A percentile compares a stretch with the other conserved stretches of the same genome.
Conservation (phyloP, 805 yeast genomes). For the Yarrowia yakushimensis region DNA sequence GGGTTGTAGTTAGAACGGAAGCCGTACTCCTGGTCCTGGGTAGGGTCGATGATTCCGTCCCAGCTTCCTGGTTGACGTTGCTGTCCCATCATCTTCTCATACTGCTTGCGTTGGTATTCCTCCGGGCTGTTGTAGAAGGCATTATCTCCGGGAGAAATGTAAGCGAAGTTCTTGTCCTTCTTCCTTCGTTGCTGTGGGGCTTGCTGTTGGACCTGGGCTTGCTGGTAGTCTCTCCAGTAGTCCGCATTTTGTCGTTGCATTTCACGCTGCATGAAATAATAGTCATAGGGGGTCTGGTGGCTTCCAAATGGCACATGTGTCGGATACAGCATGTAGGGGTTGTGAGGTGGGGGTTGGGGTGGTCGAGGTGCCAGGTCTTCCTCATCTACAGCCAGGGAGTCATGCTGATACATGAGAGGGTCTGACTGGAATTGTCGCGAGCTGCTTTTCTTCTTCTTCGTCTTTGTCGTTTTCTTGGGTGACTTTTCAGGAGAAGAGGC, state of each 20-base stretch:
- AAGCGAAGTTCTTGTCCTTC: constrained; percentile 6
- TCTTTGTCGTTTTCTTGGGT: background rate
- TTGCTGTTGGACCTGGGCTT: background rate
- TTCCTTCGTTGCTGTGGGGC: background rate
- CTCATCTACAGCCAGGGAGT: constrained; percentile 2
- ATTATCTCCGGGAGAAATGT: constrained; percentile 18
- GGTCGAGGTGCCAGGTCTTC: background rate
- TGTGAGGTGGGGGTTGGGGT: constrained; percentile 15
- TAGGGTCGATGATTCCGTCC: constrained; percentile 22
- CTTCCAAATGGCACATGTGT: constrained; percentile 11
- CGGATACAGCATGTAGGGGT: constrained; percentile 7
- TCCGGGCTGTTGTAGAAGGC: constrained; percentile 12
- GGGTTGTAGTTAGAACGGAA: constrained; percentile 7
- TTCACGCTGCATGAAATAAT: constrained; percentile 2
- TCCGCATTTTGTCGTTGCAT: background rate
- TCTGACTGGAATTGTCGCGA: constrained; percentile 9
- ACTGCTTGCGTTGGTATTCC: constrained; percentile 2
- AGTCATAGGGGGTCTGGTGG: constrained; percentile 5
- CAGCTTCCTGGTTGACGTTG: constrained; percentile 8
- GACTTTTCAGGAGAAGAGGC: background rate
- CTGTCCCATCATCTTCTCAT: constrained; percentile 4
- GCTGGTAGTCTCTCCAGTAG: background rate
- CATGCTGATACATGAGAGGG: constrained; percentile 5
- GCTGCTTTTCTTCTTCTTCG: background rate
- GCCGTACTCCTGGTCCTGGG: constrained; percentile 16